Conservation (phyloP, 768 basidiomycete genomes). For the Tulasnella sp. region DNA sequence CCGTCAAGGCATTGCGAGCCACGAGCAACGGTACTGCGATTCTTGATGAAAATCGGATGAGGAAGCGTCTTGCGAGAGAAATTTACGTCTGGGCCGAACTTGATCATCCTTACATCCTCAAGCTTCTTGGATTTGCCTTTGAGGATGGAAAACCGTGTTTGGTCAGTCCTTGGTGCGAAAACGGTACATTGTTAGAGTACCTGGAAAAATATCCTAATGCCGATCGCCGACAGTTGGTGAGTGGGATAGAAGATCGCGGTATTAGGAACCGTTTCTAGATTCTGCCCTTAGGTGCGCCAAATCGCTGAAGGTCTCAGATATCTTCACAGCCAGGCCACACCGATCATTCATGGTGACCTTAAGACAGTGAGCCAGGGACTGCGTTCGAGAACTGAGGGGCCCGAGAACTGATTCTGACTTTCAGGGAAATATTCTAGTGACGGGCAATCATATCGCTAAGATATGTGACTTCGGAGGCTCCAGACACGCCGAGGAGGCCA, state of each 20-base stretch:
- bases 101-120: background rate
- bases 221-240: constrained; percentile 52
- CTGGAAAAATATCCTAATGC: constrained; percentile 49
- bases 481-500: no score
- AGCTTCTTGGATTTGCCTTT: background rate
- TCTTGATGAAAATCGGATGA: background rate
- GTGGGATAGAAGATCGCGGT: constrained; percentile 23
- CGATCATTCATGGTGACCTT: no score
- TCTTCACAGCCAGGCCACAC: no score
- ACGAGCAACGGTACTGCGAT: background rate
- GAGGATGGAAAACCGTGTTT: constrained; percentile 47
- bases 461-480: no score
- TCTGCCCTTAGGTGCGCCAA: background rate
- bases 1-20: background rate
- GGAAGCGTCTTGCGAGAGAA: background rate
- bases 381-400: no score
- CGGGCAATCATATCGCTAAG: no score
- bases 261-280: background rate
- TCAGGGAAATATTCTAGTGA: no score
- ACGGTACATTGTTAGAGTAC: constrained; percentile 57
- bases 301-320: no score
- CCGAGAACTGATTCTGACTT: no score
- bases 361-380: no score
- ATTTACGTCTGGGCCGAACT: background rate
- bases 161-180: constrained; percentile 61